A percentile compares a stretch with the other conserved stretches of the same genome.
These are phyloP conservation scores for Mycena sanguinolenta DNA, from an alignment of 768 basidiomycete species.

Conservation along the genomic window DNA sequence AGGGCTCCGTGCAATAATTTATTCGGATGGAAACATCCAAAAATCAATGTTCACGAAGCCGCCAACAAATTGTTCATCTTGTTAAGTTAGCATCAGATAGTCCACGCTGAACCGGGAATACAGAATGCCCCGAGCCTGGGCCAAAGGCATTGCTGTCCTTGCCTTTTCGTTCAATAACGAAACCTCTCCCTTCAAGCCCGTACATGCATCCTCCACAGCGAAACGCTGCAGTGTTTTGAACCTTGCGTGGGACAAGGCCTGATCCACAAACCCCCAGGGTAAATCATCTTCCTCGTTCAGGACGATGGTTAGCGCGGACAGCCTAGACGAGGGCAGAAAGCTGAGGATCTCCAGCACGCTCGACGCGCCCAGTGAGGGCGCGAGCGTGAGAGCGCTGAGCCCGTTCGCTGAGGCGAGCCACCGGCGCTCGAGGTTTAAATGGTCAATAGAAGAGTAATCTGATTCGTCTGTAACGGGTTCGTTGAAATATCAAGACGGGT, in stretches of 20 bases:
- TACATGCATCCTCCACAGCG: neutral
- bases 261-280: neutral
- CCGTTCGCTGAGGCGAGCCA: neutral
- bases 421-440: neutral
- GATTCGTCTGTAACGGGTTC: neutral
- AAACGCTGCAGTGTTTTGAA: neutral
- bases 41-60: too few species aligned
- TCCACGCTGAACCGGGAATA: neutral
- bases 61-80: neutral
- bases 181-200: neutral
- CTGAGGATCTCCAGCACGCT: neutral
- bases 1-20: too few species aligned
- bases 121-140: neutral
- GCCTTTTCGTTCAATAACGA: neutral
- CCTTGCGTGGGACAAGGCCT: neutral
- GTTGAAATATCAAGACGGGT: neutral
- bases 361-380: neutral
- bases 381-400: neutral
- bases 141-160: neutral
- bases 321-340: neutral
- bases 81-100: too few species aligned
- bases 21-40: too few species aligned
- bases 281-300: neutral
- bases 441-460: neutral
- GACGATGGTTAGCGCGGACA: constrained; percentile 1